Evolutionary conservation across 495 filamentous ascomycete genomes (phyloP).

Genomic region (Parmelia sp.): DNA sequence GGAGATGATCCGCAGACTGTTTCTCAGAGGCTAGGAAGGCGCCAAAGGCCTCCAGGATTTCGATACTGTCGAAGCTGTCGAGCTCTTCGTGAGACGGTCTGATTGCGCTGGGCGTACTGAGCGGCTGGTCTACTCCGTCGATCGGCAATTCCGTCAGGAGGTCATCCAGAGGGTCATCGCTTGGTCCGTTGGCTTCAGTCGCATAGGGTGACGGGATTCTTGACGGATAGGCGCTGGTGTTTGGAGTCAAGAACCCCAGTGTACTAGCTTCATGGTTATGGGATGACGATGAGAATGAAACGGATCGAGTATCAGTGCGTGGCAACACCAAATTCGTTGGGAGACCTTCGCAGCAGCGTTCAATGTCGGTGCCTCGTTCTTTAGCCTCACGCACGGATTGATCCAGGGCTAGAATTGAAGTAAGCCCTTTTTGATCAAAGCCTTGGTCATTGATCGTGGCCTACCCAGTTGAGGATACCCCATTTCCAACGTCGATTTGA

Average conservation of each 20-base stretch:
- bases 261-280: not conserved
- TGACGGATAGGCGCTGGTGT: not conserved
- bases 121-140: not conserved
- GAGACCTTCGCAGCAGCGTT: conserved; percentile 7
- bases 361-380: conserved; percentile 1
- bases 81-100: not conserved
- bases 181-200: not conserved
- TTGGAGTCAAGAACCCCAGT: not conserved
- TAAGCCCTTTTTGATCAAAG: not conserved
- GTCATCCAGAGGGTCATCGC: not conserved
- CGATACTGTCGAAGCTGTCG: not conserved
- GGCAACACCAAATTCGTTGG: conserved; percentile 11
- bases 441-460: not conserved
- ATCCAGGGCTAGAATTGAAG: conserved; percentile 12
- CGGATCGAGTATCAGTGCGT: not conserved
- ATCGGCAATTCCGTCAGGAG: not conserved
- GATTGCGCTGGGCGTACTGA: not conserved
- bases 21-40: not conserved
- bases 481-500: conserved; percentile 9
- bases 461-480: conserved; percentile 12
- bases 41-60: not conserved
- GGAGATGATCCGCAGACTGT: not conserved
- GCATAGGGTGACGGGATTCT: not conserved
- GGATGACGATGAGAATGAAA: not conserved
- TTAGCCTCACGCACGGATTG: not conserved